phyloP scores from a whole-genome alignment of 495 filamentous ascomycete species.

The Penicillium psychrofluorescens region DNA sequence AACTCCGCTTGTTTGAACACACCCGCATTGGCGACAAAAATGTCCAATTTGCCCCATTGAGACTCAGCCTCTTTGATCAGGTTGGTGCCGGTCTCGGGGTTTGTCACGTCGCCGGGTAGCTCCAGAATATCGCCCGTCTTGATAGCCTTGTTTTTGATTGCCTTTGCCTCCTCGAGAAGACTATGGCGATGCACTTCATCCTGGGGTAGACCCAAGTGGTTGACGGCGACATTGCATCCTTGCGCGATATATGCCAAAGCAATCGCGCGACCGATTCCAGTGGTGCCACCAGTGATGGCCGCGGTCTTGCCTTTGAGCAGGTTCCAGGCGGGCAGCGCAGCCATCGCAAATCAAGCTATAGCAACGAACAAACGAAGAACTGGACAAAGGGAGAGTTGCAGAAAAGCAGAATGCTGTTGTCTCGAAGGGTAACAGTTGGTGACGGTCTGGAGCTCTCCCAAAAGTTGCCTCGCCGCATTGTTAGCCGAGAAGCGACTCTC shows the following conservation, averaged over 20 bases:
- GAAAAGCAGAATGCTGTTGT: neutral
- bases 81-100: conserved; percentile 43
- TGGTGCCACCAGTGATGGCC: conserved; percentile 63
- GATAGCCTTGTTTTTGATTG: conserved; percentile 30
- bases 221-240: conserved; percentile 56
- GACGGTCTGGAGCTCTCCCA: neutral
- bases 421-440: neutral
- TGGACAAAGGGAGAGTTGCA: neutral
- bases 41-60: conserved; percentile 53
- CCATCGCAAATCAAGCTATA: conserved; percentile 2
- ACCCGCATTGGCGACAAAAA: conserved; percentile 78
- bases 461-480: neutral
- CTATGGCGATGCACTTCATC: conserved; percentile 39
- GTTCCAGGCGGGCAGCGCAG: conserved; percentile 14
- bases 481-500: neutral
- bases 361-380: neutral
- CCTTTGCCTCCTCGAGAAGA: conserved; percentile 39
- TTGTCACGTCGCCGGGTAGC: conserved; percentile 53
- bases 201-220: conserved; percentile 51
- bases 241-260: conserved; percentile 52
- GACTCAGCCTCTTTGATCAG: conserved; percentile 48
- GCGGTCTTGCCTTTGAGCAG: conserved; percentile 53
- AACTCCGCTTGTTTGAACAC: conserved; percentile 77
- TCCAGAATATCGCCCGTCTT: conserved; percentile 48
- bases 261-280: conserved; percentile 67